phyloP scores from a whole-genome alignment of 495 filamentous ascomycete genomes.

The Hyaloscypha finlandica region DNA sequence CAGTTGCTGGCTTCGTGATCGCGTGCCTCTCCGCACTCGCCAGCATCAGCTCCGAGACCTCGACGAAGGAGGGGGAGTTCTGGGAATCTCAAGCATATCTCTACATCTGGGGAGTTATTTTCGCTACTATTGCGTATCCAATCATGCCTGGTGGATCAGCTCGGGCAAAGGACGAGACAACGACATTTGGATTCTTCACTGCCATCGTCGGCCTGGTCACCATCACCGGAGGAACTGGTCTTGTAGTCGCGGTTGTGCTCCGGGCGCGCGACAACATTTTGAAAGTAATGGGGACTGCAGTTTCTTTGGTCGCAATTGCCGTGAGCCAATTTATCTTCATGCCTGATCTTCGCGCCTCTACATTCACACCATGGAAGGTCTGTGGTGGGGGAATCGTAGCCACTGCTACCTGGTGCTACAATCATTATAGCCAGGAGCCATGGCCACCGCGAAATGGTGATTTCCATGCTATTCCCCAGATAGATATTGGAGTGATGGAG shows the following conservation, averaged over 20 bases:
- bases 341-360: slow-evolving; percentile 14
- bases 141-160: neutral
- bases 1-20: slow-evolving; percentile 21
- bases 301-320: slow-evolving; percentile 16
- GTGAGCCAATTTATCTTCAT: slow-evolving; percentile 17
- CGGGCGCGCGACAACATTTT: slow-evolving; percentile 21
- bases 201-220: slow-evolving; percentile 4
- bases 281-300: slow-evolving; percentile 20
- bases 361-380: slow-evolving; percentile 19
- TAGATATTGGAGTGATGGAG: too few relatives aligned
- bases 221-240: slow-evolving; percentile 14
- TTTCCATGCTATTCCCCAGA: neutral
- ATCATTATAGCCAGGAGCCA: slow-evolving; percentile 19
- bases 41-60: slow-evolving; percentile 18
- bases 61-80: slow-evolving; percentile 19
- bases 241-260: slow-evolving; percentile 21
- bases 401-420: slow-evolving; percentile 19
- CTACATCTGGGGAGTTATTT: slow-evolving; percentile 23
- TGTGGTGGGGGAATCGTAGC: slow-evolving; percentile 18
- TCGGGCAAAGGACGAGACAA: neutral
- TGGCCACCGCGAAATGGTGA: slow-evolving; percentile 3
- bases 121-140: slow-evolving; percentile 17
- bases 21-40: slow-evolving; percentile 21
- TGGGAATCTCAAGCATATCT: slow-evolving; percentile 24
- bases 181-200: neutral